These are phyloP conservation scores for Avicennia marina DNA, from an alignment of 257 asterid species.

Conservation along the genomic window DNA sequence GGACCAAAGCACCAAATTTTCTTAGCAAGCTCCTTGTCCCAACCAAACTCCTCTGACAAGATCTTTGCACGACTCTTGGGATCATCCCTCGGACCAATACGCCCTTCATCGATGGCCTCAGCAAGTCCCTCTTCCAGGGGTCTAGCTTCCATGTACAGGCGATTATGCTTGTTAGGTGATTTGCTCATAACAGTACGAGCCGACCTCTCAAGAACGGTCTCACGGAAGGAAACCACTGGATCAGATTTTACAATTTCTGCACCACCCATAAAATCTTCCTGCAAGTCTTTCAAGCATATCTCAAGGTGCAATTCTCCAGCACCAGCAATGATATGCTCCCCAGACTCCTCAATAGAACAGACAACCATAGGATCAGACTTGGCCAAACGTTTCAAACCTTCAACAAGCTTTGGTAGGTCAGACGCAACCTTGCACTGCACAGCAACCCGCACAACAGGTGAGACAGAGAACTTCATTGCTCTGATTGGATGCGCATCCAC, in stretches of 20 bases:
- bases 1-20: too few relatives aligned
- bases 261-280: neutral
- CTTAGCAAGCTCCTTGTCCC: too few relatives aligned
- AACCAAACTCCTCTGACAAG: too few relatives aligned
- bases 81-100: constrained; percentile 7
- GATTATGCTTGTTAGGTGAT: neutral
- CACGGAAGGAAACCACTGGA: neutral
- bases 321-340: too few relatives aligned
- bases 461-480: neutral
- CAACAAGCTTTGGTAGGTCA: too few relatives aligned
- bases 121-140: too few relatives aligned
- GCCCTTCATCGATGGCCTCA: neutral
- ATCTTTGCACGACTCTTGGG: neutral
- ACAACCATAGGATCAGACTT: neutral
- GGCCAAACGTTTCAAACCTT: neutral
- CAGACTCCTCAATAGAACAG: neutral
- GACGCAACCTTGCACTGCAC: neutral
- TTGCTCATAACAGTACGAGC: neutral
- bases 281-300: neutral
- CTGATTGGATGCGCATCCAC: constrained; percentile 3
- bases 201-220: neutral
- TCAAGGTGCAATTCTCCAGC: neutral
- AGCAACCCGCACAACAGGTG: too few relatives aligned
- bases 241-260: too few relatives aligned
- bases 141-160: neutral